Evolutionary conservation across 805 yeast species (phyloP).

Genomic region (Torulaspora indica): DNA sequence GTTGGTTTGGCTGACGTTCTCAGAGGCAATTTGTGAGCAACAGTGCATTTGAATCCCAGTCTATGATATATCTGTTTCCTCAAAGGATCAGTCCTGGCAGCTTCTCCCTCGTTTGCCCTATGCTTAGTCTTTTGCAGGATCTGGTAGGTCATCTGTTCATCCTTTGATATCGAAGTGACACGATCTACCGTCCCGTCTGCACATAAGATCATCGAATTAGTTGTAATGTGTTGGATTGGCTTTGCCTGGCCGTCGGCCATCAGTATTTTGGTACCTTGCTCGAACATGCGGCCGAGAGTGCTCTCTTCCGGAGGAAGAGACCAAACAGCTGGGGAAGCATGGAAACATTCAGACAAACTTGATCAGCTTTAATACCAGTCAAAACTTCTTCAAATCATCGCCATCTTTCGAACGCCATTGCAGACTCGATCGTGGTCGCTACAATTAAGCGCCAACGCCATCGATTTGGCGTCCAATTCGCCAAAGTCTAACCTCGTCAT

Average conservation of each 20-base stretch:
- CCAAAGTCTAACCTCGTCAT: not conserved
- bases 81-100: constrained; percentile 18
- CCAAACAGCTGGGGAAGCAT: not conserved
- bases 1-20: constrained; percentile 20
- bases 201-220: constrained; percentile 42
- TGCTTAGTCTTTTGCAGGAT: constrained; percentile 35
- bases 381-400: not conserved
- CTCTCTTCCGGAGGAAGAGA: not conserved
- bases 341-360: not conserved
- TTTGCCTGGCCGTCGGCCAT: constrained; percentile 42
- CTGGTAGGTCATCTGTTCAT: constrained; percentile 41
- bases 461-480: constrained; percentile 6
- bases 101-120: constrained; percentile 22
- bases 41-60: constrained; percentile 23
- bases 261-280: constrained; percentile 40
- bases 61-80: constrained; percentile 21
- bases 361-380: constrained; percentile 3
- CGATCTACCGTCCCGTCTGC: constrained; percentile 40
- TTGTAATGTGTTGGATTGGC: constrained; percentile 35
- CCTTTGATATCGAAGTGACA: constrained; percentile 42
- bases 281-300: constrained; percentile 26
- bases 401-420: not conserved
- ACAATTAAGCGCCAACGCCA: constrained; percentile 4
- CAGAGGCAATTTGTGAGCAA: constrained; percentile 21
- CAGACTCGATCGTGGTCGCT: not conserved